Evolutionary conservation across 1,284 basidiomycete species (phyloP), one percentile per base, ranked within the genome.

Genomic region (Fomes fomentarius): DNA sequence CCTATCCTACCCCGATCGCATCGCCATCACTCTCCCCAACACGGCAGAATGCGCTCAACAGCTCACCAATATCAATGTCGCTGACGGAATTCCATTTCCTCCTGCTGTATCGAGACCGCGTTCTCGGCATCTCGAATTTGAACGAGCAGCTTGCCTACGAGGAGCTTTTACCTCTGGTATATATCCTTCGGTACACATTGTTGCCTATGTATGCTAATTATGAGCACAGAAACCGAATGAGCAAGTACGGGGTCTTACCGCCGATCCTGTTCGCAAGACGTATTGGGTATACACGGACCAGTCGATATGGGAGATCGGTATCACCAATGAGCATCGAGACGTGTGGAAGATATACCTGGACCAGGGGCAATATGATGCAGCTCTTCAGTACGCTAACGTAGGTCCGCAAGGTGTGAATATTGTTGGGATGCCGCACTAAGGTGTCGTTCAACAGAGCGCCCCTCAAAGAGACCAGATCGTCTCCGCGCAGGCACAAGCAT

Each of bases 251-350:
- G 91, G 89, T 0, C 74, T 97, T 21, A 82, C 87, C 4, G 80
- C 89, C 7, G 97, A 99, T 71, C 87, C 91, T 8, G 84, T 93
- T 4, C 85, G 92, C 8, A 86, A 85, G 67, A 98, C 96, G 4
- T 96, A 91, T 65, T 99, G 97, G 97, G 82, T 97, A 2, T 97
- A 92, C 69, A 96, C 96, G 0, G 87, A 94, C 62, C 83, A 88
- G 54, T 91, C 93, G 0, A 83, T 99, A 40, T 95, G 94, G 65
- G 97, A 99, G 67, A 76, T 99, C 17, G 84, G 91, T 14, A 81
- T 94, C 15, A 80, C 80, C 10, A 93, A 96, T 62, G 97, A 99
- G 74, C 91, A 92, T 64, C 84, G 96, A 3, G 91, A 98, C 67
- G 88, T 99, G 6, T 99, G 97, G 97, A 87, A 87, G 57, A 89